Base-by-base conservation (phyloP, 2,329 filamentous ascomycete genomes). In the Calonectria pteridis region DNA sequence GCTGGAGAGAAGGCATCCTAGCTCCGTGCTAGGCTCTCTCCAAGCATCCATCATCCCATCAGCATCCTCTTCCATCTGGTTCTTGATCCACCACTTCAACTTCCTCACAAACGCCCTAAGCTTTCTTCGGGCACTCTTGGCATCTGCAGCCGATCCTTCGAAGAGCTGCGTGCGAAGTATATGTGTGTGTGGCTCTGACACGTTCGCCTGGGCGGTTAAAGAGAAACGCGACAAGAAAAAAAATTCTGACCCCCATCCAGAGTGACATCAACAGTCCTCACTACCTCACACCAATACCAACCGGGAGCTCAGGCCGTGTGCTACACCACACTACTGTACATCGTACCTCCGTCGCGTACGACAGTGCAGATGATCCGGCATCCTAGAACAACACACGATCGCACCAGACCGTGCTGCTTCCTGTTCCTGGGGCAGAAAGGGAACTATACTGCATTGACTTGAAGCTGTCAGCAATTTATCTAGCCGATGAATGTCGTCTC, bases 61-160 rank as follows among this genome's bases (percentile, higher is more conserved):
- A 37, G 40, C n/a, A 64, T 51, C 59, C 43, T 73, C 28, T 51
- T 37, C 35, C 40, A 35, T 69, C 58, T 37, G 55, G 50, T 18
- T 59, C 26, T 33, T 67, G 59, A 69, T 73, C 71, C 71, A 67
- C 69, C 50, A 68, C 26, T 68, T 55, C 58, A 49, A 23, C 58
- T n/a, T 65, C 66, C 58, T 69, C 71, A 51, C 66, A 73, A 73
- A 69, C 71, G 28, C 58, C 58, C 71, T 69, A 73, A 28, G 37
- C 71, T 59, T 59, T 50, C 69, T 66, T 68, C 46, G 58, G 66
- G 29, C 66, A 58, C 50, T 65, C 67, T 69, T 69, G 49, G 50
- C 71, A 35, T 69, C 58, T 49, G 23, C 31, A 43, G 43, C 43
- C 55, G 35, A 58, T 63, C 49, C 69, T 67, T 59, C 29, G 55